phyloP scores from a whole-genome alignment of 2,329 filamentous ascomycete genomes.

The Talaromyces islandicus region DNA sequence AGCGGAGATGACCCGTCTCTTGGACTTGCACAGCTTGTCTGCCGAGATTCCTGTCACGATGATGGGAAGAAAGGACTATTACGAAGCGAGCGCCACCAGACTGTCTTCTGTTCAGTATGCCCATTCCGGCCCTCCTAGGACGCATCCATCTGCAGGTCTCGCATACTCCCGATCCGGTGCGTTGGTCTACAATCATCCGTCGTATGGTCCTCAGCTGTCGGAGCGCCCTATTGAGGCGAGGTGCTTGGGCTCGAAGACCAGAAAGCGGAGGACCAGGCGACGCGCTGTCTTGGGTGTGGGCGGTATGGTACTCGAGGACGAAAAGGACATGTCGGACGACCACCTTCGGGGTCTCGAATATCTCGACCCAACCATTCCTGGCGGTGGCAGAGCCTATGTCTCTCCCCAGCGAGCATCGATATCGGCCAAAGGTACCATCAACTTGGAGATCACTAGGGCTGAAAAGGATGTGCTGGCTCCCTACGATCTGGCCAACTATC shows the following conservation, averaged over 20 bases:
- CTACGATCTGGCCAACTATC: constrained; percentile 30
- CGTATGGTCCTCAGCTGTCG: constrained; percentile 52
- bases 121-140: constrained; percentile 49
- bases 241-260: constrained; percentile 46
- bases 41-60: constrained; percentile 32
- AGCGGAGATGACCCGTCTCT: constrained; percentile 48
- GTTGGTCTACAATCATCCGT: constrained; percentile 54
- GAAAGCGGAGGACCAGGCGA: constrained; percentile 25
- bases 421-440: constrained; percentile 40
- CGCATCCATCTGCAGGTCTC: constrained; percentile 60
- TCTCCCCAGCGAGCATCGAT: constrained; percentile 42
- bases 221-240: constrained; percentile 52
- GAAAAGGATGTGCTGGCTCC: constrained; percentile 27
- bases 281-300: constrained; percentile 35
- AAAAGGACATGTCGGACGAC: constrained; percentile 28
- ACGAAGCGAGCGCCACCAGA: constrained; percentile 28
- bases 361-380: constrained; percentile 40
- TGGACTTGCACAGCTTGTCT: constrained; percentile 48
- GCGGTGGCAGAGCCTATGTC: constrained; percentile 50
- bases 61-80: constrained; percentile 26
- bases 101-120: constrained; percentile 39
- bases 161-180: constrained; percentile 54
- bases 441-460: constrained; percentile 30
- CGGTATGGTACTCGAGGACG: constrained; percentile 36
- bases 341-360: constrained; percentile 32